These are phyloP conservation scores for Pythium aristosporum DNA, from an alignment of 352 stramenopile genomes.

Conservation along the genomic window DNA sequence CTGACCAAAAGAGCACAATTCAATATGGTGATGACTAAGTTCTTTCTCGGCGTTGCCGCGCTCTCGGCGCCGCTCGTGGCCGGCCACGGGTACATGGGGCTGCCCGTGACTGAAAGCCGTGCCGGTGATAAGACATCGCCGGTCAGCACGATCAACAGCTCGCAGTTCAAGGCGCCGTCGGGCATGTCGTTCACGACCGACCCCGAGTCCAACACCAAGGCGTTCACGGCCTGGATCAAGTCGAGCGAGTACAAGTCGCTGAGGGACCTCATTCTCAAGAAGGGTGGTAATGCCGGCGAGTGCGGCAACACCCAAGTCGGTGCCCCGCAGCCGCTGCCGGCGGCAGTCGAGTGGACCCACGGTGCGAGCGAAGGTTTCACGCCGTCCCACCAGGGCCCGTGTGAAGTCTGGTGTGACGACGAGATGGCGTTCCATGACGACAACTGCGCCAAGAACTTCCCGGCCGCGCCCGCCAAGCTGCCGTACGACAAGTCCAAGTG, in stretches of 20 bases:
- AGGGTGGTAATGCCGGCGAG: not conserved
- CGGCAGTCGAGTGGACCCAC: constrained; percentile 14
- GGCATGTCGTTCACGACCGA: constrained; percentile 11
- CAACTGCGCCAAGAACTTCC: constrained; percentile 21
- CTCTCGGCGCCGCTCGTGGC: constrained; percentile 16
- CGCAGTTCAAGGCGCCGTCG: constrained; percentile 4
- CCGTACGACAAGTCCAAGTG: constrained; percentile 30
- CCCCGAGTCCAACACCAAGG: constrained; percentile 16
- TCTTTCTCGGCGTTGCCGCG: constrained; percentile 5
- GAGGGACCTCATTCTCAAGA: constrained; percentile 22
- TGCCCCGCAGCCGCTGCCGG: constrained; percentile 8
- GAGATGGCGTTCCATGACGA: constrained; percentile 18
- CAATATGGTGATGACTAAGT: constrained; percentile 16
- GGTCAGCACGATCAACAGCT: constrained; percentile 4
- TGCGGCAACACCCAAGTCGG: constrained; percentile 3
- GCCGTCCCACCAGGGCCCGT: constrained; percentile 25
- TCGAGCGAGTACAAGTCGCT: constrained; percentile 22
- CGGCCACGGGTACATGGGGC: constrained; percentile 19
- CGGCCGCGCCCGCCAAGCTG: constrained; percentile 2
- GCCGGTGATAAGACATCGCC: constrained; percentile 5
- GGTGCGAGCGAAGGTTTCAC: constrained; percentile 20
- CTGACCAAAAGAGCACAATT: not conserved
- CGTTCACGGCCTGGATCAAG: constrained; percentile 21
- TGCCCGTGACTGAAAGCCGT: not conserved
- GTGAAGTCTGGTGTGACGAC: constrained; percentile 25